Base-by-base conservation (phyloP, 371 early-diverging fungal species). In the Apophysomyces trapeziformis region DNA sequence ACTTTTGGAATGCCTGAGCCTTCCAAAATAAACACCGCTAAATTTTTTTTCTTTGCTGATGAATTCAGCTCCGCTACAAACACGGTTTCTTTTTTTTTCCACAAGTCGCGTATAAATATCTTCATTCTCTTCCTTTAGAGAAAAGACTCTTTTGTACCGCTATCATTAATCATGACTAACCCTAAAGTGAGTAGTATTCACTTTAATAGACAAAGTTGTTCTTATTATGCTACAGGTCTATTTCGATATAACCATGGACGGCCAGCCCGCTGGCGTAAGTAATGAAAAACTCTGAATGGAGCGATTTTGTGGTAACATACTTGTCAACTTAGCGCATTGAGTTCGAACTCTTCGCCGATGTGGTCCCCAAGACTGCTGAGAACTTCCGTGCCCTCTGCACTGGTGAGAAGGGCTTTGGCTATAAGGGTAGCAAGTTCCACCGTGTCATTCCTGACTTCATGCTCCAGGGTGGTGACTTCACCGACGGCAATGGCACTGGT, bases 391-490 rank as follows among this genome's bases (percentile, higher is more conserved):
- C 85, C 61, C 79, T 93, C 64, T 93, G 91, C 80, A 89, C 85
- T 70, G 93, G 89, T 70, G 90, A 85, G 81, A 90, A 85, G 81
- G 94, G 78, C 58, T 78, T 65, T 39, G 93, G 96, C 59, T 99
- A 96, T 85, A 93, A 94, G 80, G 92, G 89, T 70, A 89, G 89
- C 76, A 76, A 73, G 44, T 98, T 99, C 91, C 99, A 98, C 87
- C 88, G 98, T 69, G 87, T 97, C 66, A 96, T 96, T 69, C 90
- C 89, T 69, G 73, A 93, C 21, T 99, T 99, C 87, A 99, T 99
- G 98, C 87, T 99, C 58, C 99, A 99, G 82, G 99, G 99, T 68
- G 99, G 99, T 69, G 99, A 99, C 86, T 91, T 99, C 83, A 92
- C 92, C 80, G 79, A 83, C 70, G 83, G 85, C 78, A 89, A 99